Evolutionary conservation across 1,139 yeast genomes (phyloP).

Genomic region (Suhomyces coccinellae): DNA sequence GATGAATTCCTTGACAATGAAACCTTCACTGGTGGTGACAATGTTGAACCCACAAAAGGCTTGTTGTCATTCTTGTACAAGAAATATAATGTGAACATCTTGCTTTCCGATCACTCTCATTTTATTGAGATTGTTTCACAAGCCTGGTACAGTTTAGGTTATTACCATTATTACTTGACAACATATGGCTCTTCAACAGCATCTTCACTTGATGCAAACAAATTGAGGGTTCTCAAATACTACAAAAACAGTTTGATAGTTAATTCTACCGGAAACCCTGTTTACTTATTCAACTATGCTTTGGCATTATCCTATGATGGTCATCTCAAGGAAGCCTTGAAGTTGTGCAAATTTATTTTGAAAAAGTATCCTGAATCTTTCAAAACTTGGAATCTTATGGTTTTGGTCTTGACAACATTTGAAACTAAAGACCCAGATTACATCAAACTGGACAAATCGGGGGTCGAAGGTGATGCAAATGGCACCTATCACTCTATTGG

Average conservation of each 20-base stretch:
- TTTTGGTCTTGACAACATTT: constrained; percentile 31
- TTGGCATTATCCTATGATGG: constrained; percentile 34
- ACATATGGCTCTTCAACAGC: constrained; percentile 29
- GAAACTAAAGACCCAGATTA: constrained; percentile 29
- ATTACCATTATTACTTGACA: constrained; percentile 33
- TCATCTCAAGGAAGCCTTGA: constrained; percentile 31
- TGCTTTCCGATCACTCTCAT: constrained; percentile 31
- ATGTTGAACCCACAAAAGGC: constrained; percentile 1
- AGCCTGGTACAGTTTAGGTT: constrained; percentile 44
- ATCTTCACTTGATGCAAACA: constrained; percentile 20
- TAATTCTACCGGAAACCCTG: constrained; percentile 39
- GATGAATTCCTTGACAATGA: constrained; percentile 8
- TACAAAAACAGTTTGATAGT: constrained; percentile 42
- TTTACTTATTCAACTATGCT: constrained; percentile 39
- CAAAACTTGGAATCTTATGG: constrained; percentile 48
- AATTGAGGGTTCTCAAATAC: constrained; percentile 22
- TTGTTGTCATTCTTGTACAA: constrained; percentile 39
- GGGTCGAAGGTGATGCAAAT: not conserved
- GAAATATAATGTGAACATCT: constrained; percentile 37
- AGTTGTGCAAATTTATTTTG: constrained; percentile 44
- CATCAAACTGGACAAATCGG: constrained; percentile 9
- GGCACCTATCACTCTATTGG: constrained; percentile 5
- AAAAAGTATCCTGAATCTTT: constrained; percentile 46
- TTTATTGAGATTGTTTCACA: constrained; percentile 35
- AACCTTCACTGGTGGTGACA: constrained; percentile 7